phyloP scores from a whole-genome alignment of 192 early-diverging fungal species.

The Piromyces sp. region DNA sequence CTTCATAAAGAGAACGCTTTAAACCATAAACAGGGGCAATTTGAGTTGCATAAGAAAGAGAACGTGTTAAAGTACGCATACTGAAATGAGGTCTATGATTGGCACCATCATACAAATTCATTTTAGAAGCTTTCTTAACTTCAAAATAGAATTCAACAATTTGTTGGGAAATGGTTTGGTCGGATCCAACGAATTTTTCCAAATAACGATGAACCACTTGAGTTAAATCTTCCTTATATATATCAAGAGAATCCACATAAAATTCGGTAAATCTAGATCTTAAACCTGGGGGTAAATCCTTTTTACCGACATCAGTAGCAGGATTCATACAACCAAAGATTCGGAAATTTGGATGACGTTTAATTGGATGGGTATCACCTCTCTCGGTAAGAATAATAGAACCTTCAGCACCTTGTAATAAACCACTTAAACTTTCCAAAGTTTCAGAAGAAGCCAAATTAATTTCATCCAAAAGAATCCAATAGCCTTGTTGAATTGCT shows the following conservation, averaged over 20 bases:
- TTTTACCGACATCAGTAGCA: conserved; percentile 92
- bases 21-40: conserved; percentile 59
- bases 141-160: conserved; percentile 69
- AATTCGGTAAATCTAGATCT: conserved; percentile 87
- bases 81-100: conserved; percentile 75
- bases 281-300: conserved; percentile 79
- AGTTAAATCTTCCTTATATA: conserved; percentile 56
- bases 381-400: conserved; percentile 79
- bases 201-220: conserved; percentile 68
- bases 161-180: conserved; percentile 35
- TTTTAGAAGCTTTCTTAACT: conserved; percentile 48
- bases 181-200: conserved; percentile 19
- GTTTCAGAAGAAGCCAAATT: conserved; percentile 94
- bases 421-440: conserved; percentile 71
- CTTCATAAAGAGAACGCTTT: conserved; percentile 75
- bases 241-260: conserved; percentile 83
- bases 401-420: conserved; percentile 64
- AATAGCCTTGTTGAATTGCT: conserved; percentile 77
- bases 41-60: conserved; percentile 57
- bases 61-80: conserved; percentile 79
- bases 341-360: conserved; percentile 79
- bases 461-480: conserved; percentile 95
- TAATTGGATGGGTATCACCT: conserved; percentile 68
- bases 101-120: conserved; percentile 74
- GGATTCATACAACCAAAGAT: conserved; percentile 99